Conservation (phyloP, 345 rosid species). For the Erodium maritimum region DNA sequence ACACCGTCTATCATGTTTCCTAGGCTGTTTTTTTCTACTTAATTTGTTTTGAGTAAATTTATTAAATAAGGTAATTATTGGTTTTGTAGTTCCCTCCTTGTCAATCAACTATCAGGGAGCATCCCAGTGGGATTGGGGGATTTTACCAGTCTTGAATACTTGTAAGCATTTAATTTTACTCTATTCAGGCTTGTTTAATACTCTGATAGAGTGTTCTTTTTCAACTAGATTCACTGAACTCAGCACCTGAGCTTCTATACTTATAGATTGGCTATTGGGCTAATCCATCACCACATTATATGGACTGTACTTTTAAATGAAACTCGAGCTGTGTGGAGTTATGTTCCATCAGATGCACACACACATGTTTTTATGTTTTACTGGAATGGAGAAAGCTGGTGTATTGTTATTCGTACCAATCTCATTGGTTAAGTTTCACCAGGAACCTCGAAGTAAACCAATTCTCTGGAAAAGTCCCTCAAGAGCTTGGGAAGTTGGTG, state of each 20-base stretch:
- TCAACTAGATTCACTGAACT: no score
- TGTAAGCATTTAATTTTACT: slow-evolving; percentile 28
- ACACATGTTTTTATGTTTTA: no score
- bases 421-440: slow-evolving; percentile 9
- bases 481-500: slow-evolving; percentile 29
- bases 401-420: not conserved
- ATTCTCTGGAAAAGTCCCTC: slow-evolving; percentile 37
- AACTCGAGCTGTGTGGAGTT: no score
- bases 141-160: slow-evolving; percentile 19
- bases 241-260: no score
- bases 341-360: no score
- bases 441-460: slow-evolving; percentile 35
- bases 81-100: slow-evolving; percentile 24
- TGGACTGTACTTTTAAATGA: no score
- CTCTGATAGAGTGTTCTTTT: no score
- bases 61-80: not conserved
- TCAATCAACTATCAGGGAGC: slow-evolving; percentile 31
- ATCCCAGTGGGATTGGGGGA: slow-evolving; percentile 30
- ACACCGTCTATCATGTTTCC: not conserved
- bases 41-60: no score
- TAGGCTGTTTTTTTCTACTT: not conserved
- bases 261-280: no score
- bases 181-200: no score
- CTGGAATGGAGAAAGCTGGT: no score
- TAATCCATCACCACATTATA: no score